Evolutionary conservation across 179 eudicot species (phyloP).

Genomic region (Pouteria campechiana): DNA sequence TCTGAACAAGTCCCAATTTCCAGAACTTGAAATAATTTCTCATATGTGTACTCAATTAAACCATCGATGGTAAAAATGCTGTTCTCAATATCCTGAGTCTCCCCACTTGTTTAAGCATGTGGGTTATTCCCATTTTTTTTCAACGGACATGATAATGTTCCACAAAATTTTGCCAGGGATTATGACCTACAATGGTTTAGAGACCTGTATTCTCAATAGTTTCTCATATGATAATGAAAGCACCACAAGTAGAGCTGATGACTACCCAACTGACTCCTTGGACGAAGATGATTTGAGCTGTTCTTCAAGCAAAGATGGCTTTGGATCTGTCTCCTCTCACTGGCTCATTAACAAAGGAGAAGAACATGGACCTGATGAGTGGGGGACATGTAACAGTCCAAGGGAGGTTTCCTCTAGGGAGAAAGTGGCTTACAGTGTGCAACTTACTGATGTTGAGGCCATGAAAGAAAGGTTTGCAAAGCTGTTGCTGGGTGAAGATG

Average conservation of each 20-base stretch:
- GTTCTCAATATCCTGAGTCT: too few species aligned
- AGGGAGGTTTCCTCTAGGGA: conserved; percentile 23
- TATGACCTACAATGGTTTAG: conserved; percentile 79
- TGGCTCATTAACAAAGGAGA: conserved; percentile 44
- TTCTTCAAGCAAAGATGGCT: conserved; percentile 63
- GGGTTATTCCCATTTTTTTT: too few species aligned
- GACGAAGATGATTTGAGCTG: conserved; percentile 64
- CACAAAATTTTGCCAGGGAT: too few species aligned
- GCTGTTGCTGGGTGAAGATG: conserved; percentile 86
- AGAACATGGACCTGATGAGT: conserved; percentile 38
- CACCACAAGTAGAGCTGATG: conserved; percentile 34
- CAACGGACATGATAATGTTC: too few species aligned
- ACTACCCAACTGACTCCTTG: conserved; percentile 32
- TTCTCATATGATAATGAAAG: conserved; percentile 32
- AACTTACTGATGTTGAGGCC: conserved; percentile 44
- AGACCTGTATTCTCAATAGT: conserved; percentile 66
- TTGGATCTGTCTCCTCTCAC: conserved; percentile 53
- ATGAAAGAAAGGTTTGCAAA: conserved; percentile 81
- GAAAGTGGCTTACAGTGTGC: conserved; percentile 22
- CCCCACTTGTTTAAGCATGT: too few species aligned
- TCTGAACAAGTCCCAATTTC: too few species aligned
- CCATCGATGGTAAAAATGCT: too few species aligned
- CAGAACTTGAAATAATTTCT: too few species aligned
- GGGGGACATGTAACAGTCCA: conserved; percentile 40
- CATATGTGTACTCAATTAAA: too few species aligned